Evolutionary conservation across 148 eudicot species (phyloP).

Genomic region (Rhododendron williamsianum): DNA sequence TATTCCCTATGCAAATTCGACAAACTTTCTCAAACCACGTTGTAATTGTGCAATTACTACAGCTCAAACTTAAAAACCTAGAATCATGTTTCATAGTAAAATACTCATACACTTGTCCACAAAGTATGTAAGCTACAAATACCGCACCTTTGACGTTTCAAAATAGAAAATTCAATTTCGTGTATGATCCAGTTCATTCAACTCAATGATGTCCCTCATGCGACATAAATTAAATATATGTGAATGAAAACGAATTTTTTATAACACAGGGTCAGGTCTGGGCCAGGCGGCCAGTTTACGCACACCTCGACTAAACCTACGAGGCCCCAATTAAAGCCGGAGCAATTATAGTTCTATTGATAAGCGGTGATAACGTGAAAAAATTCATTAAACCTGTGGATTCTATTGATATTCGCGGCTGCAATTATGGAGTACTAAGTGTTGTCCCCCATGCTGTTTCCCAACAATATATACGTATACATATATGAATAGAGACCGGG

Average conservation of each 20-base stretch:
- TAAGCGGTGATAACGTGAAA: background rate
- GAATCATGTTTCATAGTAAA: background rate
- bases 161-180: background rate
- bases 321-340: too few species aligned
- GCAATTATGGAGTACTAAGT: too few species aligned
- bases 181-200: background rate
- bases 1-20: background rate
- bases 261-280: too few species aligned
- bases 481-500: background rate
- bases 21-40: background rate
- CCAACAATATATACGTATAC: background rate
- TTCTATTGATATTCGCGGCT: too few species aligned
- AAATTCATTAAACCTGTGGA: too few species aligned
- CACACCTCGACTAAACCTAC: too few species aligned
- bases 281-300: too few species aligned
- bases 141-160: background rate
- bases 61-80: background rate
- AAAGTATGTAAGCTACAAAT: background rate
- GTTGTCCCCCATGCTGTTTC: too few species aligned
- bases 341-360: too few species aligned
- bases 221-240: background rate
- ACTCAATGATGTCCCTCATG: background rate
- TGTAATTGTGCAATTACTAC: background rate
- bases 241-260: background rate
- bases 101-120: background rate